Conservation (phyloP, 345 rosid species). For the Bruguiera parviflora region DNA sequence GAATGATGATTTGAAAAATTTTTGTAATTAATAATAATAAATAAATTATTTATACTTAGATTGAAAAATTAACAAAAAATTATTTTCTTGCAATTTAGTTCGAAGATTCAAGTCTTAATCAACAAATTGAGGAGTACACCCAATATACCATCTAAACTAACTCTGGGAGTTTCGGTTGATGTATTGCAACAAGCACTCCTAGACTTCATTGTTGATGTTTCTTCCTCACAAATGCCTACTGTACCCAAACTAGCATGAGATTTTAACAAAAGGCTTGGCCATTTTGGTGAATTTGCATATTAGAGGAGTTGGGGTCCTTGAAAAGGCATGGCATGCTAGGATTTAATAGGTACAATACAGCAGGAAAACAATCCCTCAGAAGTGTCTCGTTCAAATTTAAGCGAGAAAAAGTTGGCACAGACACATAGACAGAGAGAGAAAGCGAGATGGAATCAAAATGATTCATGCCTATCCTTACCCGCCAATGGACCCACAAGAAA, state of each 20-base stretch:
- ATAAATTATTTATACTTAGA: too few relatives aligned
- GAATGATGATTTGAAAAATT: too few relatives aligned
- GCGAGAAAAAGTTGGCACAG: background rate
- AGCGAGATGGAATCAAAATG: background rate
- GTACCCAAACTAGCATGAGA: background rate
- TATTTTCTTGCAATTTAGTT: too few relatives aligned
- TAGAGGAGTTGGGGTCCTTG: background rate
- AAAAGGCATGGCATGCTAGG: background rate
- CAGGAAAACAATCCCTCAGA: conserved; percentile 9
- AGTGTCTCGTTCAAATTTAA: conserved; percentile 7
- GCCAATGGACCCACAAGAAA: conserved; percentile 35
- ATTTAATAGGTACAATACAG: background rate
- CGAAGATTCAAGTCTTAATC: too few relatives aligned
- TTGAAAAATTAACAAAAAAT: too few relatives aligned
- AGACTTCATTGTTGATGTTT: too few relatives aligned
- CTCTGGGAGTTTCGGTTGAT: too few relatives aligned
- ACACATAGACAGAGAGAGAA: background rate
- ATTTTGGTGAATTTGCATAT: background rate
- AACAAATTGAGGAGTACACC: too few relatives aligned
- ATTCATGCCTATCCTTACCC: conserved; percentile 5
- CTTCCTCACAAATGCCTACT: background rate
- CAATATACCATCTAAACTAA: too few relatives aligned
- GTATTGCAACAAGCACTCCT: too few relatives aligned
- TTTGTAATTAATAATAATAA: too few relatives aligned
- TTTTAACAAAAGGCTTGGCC: background rate